Conservation (phyloP, 148 eudicot genomes). For the Tetragonia tetragonoides region DNA sequence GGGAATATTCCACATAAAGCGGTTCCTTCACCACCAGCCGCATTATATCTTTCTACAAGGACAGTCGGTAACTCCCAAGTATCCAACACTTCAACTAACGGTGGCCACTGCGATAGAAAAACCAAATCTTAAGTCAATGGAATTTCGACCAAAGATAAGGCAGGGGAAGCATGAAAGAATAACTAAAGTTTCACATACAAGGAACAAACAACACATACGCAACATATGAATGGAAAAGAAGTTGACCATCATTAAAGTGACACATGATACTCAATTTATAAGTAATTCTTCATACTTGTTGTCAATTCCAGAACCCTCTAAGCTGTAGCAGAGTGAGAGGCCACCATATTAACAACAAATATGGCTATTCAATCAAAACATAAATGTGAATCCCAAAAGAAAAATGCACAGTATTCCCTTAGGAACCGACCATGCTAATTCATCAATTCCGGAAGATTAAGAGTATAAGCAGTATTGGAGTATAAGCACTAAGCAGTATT, state of each 20-base stretch:
- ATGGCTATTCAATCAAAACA: neutral
- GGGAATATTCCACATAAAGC: slow-evolving; percentile 98
- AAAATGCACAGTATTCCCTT: neutral
- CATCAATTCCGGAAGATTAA: neutral
- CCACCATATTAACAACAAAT: too few relatives aligned
- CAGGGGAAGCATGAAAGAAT: neutral
- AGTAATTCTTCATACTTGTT: neutral
- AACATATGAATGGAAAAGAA: neutral
- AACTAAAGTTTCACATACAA: neutral
- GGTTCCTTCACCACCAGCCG: slow-evolving; percentile 97
- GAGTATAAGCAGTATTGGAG: neutral
- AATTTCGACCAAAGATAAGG: neutral
- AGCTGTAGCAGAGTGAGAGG: too few relatives aligned
- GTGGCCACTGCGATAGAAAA: slow-evolving; percentile 78
- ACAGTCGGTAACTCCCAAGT: slow-evolving; percentile 94
- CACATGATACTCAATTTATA: neutral
- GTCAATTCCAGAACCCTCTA: too few relatives aligned
- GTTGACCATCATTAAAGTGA: neutral
- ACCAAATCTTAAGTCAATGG: slow-evolving; percentile 11
- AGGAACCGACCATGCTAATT: neutral
- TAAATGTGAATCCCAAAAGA: neutral
- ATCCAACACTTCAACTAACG: slow-evolving; percentile 89
- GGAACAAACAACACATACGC: neutral
- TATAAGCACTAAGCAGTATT: too few relatives aligned
- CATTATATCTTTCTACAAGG: slow-evolving; percentile 88